These are phyloP conservation scores for Phytophthora sp. DNA, from an alignment of 352 stramenopile species.

Conservation along the genomic window DNA sequence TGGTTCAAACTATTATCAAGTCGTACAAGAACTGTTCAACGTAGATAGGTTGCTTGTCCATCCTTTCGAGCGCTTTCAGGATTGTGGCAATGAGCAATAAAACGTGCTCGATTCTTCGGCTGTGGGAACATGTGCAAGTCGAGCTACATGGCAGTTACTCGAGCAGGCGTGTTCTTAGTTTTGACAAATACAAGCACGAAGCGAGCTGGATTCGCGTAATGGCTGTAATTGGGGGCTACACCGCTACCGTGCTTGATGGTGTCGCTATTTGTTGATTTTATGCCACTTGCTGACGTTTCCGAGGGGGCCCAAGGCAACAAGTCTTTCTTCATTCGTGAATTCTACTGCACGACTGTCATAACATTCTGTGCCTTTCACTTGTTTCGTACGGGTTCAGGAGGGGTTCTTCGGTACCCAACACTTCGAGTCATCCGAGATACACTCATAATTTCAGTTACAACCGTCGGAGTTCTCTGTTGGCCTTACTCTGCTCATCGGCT, in stretches of 20 bases:
- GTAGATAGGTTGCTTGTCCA: too few species aligned
- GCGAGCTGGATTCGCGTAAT: not conserved
- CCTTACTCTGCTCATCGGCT: not conserved
- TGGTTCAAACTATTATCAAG: too few species aligned
- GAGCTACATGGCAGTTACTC: conserved; percentile 14
- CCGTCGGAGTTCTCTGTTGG: not conserved
- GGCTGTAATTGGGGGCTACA: not conserved
- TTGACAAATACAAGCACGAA: not conserved
- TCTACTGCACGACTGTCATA: not conserved
- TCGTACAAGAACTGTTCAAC: too few species aligned
- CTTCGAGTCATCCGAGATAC: not conserved
- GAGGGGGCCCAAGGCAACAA: not conserved
- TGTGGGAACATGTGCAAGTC: conserved; percentile 13
- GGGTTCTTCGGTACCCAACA: not conserved
- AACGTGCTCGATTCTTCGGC: too few species aligned
- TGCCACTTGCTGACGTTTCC: not conserved
- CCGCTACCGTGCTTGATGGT: conserved; percentile 5
- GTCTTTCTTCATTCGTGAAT: conserved; percentile 6
- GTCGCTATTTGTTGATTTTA: not conserved
- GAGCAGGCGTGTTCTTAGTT: not conserved
- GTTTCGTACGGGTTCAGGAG: not conserved
- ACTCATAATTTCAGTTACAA: not conserved
- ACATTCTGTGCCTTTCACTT: conserved; percentile 1
- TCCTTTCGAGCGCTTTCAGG: too few species aligned
- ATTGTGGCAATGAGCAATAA: too few species aligned